Conservation (phyloP, 345 rosid genomes). For the Rubroshorea leprosula region DNA sequence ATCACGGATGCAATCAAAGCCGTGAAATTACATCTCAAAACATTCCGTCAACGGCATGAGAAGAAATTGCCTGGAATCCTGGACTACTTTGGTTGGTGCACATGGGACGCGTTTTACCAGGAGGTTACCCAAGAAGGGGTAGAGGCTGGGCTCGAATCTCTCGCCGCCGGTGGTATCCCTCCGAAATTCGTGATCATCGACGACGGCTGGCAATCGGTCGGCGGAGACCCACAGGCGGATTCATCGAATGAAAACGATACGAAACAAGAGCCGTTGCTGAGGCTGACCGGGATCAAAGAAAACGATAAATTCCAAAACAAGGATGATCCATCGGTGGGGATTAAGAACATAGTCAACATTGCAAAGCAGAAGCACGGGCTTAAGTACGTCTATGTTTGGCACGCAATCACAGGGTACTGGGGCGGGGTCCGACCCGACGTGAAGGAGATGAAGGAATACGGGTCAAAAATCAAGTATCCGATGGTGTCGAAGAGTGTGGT, state of each 20-base stretch:
- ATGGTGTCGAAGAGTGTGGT: slow-evolving; percentile 55
- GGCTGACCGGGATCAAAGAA: slow-evolving; percentile 75
- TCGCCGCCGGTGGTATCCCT: slow-evolving; percentile 70
- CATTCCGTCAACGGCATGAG: slow-evolving; percentile 83
- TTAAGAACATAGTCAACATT: slow-evolving; percentile 58
- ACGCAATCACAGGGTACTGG: slow-evolving; percentile 94
- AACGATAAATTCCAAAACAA: slow-evolving; percentile 66
- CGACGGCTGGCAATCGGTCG: slow-evolving; percentile 97
- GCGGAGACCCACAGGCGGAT: slow-evolving; percentile 23
- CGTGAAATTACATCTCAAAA: slow-evolving; percentile 61
- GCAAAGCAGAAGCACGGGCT: slow-evolving; percentile 66
- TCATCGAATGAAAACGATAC: slow-evolving; percentile 18
- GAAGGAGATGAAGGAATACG: slow-evolving; percentile 58
- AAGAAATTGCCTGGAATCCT: slow-evolving; percentile 79
- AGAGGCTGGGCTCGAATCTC: slow-evolving; percentile 65
- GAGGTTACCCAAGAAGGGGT: slow-evolving; percentile 94
- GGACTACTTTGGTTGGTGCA: slow-evolving; percentile 94
- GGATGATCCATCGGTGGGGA: slow-evolving; percentile 58
- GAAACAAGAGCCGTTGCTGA: slow-evolving; percentile 35
- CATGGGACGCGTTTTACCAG: slow-evolving; percentile 98
- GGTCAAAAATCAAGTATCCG: slow-evolving; percentile 68
- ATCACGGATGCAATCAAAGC: slow-evolving; percentile 67
- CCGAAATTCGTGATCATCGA: slow-evolving; percentile 86
- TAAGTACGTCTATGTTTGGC: slow-evolving; percentile 89
- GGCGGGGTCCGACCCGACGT: slow-evolving; percentile 88